A percentile compares a stretch with the other conserved stretches of the same genome.
Evolutionary conservation across 352 stramenopile genomes (phyloP).

Genomic region (Pythium chondricola): DNA sequence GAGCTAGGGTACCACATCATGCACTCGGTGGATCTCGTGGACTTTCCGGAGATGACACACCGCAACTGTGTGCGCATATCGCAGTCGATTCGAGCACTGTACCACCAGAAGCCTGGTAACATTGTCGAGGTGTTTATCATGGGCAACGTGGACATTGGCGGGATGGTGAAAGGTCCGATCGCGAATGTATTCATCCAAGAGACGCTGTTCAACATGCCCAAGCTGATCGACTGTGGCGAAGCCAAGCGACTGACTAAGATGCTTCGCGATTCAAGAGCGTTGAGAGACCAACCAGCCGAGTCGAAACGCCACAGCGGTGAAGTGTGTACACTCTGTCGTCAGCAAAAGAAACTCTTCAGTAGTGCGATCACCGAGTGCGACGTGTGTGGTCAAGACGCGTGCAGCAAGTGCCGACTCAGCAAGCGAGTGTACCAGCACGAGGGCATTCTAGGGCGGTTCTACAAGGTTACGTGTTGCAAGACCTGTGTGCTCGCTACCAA

Average conservation of each 20-base stretch:
- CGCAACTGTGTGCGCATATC: slow-evolving; percentile 21
- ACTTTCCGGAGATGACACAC: slow-evolving; percentile 23
- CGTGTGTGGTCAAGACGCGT: slow-evolving; percentile 24
- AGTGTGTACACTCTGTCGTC: slow-evolving; percentile 28
- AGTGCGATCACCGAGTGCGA: slow-evolving; percentile 23
- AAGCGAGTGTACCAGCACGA: slow-evolving; percentile 29
- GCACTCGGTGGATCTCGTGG: slow-evolving; percentile 36
- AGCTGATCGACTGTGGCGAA: slow-evolving; percentile 18
- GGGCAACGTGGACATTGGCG: slow-evolving; percentile 10
- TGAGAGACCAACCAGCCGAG: slow-evolving; percentile 4
- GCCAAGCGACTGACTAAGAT: slow-evolving; percentile 18
- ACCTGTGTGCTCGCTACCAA: slow-evolving; percentile 13
- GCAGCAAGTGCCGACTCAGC: slow-evolving; percentile 23
- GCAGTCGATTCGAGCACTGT: slow-evolving; percentile 22
- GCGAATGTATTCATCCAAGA: slow-evolving; percentile 10
- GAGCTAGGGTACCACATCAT: slow-evolving; percentile 38
- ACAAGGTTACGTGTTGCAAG: slow-evolving; percentile 17
- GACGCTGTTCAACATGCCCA: slow-evolving; percentile 15
- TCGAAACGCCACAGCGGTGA: not conserved
- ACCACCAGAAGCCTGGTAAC: slow-evolving; percentile 11
- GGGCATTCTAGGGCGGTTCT: slow-evolving; percentile 15
- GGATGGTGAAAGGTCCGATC: slow-evolving; percentile 4
- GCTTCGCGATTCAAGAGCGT: not conserved
- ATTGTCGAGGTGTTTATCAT: slow-evolving; percentile 20
- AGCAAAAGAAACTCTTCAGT: slow-evolving; percentile 28